Evolutionary conservation across 805 yeast species (phyloP).

Genomic region (Brettanomyces sp.): DNA sequence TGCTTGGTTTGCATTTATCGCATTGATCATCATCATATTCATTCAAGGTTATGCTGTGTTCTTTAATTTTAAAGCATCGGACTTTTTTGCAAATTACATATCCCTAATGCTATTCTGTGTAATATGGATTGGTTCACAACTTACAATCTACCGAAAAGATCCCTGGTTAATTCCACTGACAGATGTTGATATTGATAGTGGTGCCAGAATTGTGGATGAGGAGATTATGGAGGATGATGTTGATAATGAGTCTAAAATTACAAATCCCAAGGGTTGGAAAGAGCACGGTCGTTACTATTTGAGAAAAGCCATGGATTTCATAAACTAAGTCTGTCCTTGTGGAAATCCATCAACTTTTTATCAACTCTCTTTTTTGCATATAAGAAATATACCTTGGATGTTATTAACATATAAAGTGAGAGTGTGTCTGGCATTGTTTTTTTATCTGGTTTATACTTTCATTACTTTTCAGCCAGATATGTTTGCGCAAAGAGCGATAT

Average conservation of each 20-base stretch:
- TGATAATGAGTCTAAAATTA: background rate
- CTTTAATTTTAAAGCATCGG: constrained; percentile 40
- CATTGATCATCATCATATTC: constrained; percentile 47
- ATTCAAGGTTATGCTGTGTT: constrained; percentile 69
- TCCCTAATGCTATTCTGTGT: constrained; percentile 54
- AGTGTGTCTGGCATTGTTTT: no score
- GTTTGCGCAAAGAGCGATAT: no score
- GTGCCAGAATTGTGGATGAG: constrained; percentile 23
- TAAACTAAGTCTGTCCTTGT: background rate
- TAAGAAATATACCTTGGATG: no score
- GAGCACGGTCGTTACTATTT: no score
- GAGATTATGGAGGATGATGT: constrained; percentile 45
- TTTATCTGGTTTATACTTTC: no score
- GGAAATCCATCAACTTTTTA: no score
- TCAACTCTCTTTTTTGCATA: no score
- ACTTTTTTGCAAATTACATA: constrained; percentile 63
- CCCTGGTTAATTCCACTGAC: constrained; percentile 38
- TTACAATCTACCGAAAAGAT: constrained; percentile 43
- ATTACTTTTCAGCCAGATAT: no score
- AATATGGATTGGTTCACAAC: constrained; percentile 38
- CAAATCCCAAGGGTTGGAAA: no score
- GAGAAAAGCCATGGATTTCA: background rate
- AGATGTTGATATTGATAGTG: constrained; percentile 41
- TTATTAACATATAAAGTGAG: no score
- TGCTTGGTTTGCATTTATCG: constrained; percentile 53